Evolutionary conservation across 192 early-diverging fungal genomes (phyloP).

Genomic region (Mortierella alpina): DNA sequence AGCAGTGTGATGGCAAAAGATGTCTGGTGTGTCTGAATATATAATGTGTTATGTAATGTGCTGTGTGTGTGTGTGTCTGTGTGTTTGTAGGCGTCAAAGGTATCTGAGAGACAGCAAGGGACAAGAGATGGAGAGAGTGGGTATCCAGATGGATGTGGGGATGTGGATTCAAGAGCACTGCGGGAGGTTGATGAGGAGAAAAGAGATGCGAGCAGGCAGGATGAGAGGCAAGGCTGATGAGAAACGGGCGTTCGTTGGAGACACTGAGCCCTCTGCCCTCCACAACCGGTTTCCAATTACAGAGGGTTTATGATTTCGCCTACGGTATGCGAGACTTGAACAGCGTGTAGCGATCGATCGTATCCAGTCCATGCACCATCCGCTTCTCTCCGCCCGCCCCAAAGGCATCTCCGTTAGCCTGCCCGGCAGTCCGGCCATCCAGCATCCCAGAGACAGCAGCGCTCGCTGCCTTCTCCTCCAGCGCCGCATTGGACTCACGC

Average conservation of each 20-base stretch:
- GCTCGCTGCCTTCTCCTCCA: slow-evolving; percentile 56
- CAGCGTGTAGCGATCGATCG: slow-evolving; percentile 90
- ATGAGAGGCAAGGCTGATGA: background rate
- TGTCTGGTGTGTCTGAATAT: background rate
- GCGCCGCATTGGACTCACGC: slow-evolving; percentile 39
- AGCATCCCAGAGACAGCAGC: slow-evolving; percentile 35
- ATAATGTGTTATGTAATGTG: background rate
- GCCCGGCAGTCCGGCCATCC: slow-evolving; percentile 39
- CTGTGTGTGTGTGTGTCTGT: background rate
- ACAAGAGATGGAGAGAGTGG: background rate
- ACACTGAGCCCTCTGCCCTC: background rate
- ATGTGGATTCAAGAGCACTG: background rate
- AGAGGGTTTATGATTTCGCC: slow-evolving; percentile 3
- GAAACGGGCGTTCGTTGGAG: background rate
- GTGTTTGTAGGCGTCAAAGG: background rate
- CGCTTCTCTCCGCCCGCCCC: slow-evolving; percentile 58
- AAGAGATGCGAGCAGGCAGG: background rate
- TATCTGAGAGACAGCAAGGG: background rate
- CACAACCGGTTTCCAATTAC: background rate
- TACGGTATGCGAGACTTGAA: slow-evolving; percentile 92
- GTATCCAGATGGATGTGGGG: background rate
- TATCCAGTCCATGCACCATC: slow-evolving; percentile 77
- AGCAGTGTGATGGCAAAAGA: no score
- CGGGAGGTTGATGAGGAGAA: slow-evolving; percentile 1
- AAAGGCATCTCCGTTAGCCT: slow-evolving; percentile 36